Evolutionary conservation across 139 green algal genomes (phyloP).

Genomic region (Closterium sp.): DNA sequence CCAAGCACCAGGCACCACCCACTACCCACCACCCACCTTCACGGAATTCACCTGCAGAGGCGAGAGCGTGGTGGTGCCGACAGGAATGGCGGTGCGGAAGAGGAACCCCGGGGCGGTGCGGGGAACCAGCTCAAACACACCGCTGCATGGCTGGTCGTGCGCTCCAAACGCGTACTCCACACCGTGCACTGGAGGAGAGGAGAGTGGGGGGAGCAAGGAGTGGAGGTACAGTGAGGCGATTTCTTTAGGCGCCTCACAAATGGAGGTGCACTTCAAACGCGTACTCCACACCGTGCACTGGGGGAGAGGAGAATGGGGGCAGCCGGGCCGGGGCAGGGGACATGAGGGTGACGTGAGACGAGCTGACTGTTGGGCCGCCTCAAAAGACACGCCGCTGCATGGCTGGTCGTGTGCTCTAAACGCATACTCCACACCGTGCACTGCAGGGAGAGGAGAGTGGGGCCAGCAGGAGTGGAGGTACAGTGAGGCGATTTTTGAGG

Average conservation of each 20-base stretch:
- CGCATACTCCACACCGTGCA: too few species aligned
- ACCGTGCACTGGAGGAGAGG: slow-evolving; percentile 61
- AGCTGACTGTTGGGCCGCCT: too few species aligned
- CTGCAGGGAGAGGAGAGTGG: not conserved
- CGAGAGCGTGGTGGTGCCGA: slow-evolving; percentile 67
- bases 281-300: slow-evolving; percentile 78
- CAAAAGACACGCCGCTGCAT: too few species aligned
- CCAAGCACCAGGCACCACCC: not conserved
- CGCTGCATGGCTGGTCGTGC: slow-evolving; percentile 83
- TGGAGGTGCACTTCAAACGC: slow-evolving; percentile 85
- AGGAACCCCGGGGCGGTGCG: slow-evolving; percentile 71
- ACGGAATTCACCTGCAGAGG: not conserved
- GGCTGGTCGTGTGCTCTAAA: too few species aligned
- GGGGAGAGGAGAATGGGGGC: not conserved
- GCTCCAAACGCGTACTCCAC: slow-evolving; percentile 85
- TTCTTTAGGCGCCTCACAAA: slow-evolving; percentile 71
- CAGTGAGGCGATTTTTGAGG: too few species aligned
- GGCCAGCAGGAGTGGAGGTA: too few species aligned
- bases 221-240: not conserved
- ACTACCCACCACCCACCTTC: too few species aligned
- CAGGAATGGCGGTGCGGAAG: slow-evolving; percentile 52
- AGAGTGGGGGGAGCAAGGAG: not conserved
- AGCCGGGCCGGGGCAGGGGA: too few species aligned
- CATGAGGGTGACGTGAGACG: too few species aligned
- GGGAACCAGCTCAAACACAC: slow-evolving; percentile 85